Evolutionary conservation across 805 yeast genomes (phyloP).

Genomic region (Pachysolen tannophilus): DNA sequence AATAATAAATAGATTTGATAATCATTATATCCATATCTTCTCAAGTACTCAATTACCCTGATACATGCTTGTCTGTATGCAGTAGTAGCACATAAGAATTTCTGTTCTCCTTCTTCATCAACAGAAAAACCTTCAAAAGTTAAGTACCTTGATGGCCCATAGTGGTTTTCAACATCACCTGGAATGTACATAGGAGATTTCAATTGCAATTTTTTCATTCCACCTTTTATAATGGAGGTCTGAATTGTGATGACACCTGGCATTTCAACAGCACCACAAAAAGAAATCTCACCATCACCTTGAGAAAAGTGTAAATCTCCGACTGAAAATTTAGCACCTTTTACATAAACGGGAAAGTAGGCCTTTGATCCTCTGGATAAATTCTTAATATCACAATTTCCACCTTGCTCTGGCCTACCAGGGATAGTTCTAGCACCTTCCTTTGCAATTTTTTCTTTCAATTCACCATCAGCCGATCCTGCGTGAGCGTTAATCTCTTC

Average conservation of each 20-base stretch:
- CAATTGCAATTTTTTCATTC: conserved; percentile 31
- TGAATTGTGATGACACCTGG: conserved; percentile 38
- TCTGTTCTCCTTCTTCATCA: conserved; percentile 38
- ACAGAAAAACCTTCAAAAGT: conserved; percentile 49
- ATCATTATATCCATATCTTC: conserved; percentile 42
- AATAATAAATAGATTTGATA: conserved; percentile 39
- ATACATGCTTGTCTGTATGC: conserved; percentile 44
- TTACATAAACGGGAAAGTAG: conserved; percentile 38
- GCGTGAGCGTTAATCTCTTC: conserved; percentile 27
- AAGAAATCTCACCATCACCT: conserved; percentile 47
- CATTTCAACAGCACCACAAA: conserved; percentile 50
- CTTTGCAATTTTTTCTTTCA: too few species aligned
- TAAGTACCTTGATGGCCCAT: conserved; percentile 39
- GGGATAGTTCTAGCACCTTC: conserved; percentile 52
- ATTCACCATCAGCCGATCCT: conserved; percentile 28
- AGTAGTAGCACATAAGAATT: conserved; percentile 37
- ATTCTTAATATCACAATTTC: conserved; percentile 45
- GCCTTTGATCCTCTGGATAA: conserved; percentile 40
- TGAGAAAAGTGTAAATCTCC: conserved; percentile 46
- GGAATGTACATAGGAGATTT: conserved; percentile 40
- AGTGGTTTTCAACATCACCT: conserved; percentile 39
- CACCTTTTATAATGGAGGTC: conserved; percentile 32
- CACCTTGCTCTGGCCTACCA: conserved; percentile 46
- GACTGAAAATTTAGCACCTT: conserved; percentile 38
- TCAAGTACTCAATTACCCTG: conserved; percentile 39